These are phyloP conservation scores for Boehmeria nivea DNA, from an alignment of 306 rosid species.

Conservation along the genomic window DNA sequence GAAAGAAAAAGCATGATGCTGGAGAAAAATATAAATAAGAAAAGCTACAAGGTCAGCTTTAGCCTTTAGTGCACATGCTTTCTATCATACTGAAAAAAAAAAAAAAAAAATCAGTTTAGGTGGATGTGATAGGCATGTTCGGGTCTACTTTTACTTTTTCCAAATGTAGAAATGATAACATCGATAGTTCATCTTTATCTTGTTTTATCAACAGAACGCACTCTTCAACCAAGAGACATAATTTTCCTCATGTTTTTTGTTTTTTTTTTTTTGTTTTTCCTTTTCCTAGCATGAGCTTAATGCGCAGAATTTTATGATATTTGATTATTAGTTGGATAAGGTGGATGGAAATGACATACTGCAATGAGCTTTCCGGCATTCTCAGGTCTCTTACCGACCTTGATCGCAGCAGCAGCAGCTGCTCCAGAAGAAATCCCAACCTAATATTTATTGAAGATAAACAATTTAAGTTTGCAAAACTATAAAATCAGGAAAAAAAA, in stretches of 20 bases:
- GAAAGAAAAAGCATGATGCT: too few species aligned
- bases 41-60: background rate
- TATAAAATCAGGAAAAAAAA: background rate
- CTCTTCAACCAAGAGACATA: background rate
- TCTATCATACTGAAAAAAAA: background rate
- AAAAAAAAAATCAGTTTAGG: too few species aligned
- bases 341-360: conserved; percentile 35
- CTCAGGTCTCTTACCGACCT: conserved; percentile 88
- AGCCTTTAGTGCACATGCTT: background rate
- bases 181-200: too few species aligned
- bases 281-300: background rate
- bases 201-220: too few species aligned
- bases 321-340: too few species aligned
- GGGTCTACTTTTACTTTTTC: background rate
- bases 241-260: background rate
- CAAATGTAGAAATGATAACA: too few species aligned
- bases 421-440: conserved; percentile 99
- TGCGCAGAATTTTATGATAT: too few species aligned
- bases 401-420: conserved; percentile 84
- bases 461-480: background rate
- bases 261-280: background rate
- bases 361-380: conserved; percentile 92
- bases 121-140: background rate
- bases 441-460: conserved; percentile 40
- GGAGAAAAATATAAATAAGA: too few species aligned